phyloP scores from a whole-genome alignment of 164 flowering plant genomes.

The Nymphaea colorata region DNA sequence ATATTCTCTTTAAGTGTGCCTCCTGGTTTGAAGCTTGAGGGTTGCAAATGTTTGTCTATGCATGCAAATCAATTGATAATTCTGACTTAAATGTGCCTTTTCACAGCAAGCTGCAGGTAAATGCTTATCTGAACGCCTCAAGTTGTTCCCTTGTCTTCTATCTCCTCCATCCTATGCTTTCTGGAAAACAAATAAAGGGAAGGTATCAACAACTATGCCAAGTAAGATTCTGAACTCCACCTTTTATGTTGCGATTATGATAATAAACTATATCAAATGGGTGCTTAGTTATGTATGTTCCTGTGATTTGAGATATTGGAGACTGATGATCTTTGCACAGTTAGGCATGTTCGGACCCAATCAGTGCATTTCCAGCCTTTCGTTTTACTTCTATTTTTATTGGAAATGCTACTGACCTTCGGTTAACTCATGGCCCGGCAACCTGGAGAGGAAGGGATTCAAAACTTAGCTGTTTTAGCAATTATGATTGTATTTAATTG shows the following conservation, averaged over 20 bases:
- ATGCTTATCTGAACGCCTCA: conserved; percentile 59
- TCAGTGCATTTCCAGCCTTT: too few species aligned
- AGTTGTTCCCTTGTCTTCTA: conserved; percentile 39
- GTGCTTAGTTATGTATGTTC: not conserved
- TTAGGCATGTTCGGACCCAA: not conserved
- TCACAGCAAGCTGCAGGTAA: conserved; percentile 73
- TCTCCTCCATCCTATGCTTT: conserved; percentile 34
- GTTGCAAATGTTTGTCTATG: not conserved
- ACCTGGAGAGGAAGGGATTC: too few species aligned
- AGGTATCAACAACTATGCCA: conserved; percentile 21
- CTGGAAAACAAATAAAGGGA: conserved; percentile 39
- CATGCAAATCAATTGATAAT: not conserved
- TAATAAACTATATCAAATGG: not conserved
- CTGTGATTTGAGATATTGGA: not conserved
- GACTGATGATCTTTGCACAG: not conserved
- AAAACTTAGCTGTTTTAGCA: too few species aligned
- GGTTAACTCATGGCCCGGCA: too few species aligned
- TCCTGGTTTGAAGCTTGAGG: not conserved
- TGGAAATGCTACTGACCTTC: too few species aligned
- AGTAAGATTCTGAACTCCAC: conserved; percentile 25
- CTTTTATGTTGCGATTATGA: not conserved
- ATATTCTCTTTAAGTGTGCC: not conserved
- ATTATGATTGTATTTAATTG: too few species aligned
- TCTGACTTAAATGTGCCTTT: not conserved
- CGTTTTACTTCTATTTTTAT: too few species aligned